Conservation (phyloP, 139 green algal species). For the Trebouxia sp. region DNA sequence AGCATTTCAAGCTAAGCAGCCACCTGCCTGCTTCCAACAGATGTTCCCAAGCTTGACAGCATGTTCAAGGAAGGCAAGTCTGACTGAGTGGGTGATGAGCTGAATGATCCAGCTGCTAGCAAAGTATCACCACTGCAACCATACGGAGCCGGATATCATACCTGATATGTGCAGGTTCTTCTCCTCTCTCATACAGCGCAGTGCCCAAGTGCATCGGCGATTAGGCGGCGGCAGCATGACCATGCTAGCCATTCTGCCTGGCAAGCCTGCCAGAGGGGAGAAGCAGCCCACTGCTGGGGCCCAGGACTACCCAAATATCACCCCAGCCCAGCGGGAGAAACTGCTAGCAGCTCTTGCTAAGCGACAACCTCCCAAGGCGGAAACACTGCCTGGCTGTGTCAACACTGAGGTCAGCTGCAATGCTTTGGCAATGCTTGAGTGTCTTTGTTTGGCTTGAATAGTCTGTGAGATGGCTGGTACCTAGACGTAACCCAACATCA, state of each 20-base stretch:
- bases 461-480: too few species aligned
- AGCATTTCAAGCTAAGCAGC: too few species aligned
- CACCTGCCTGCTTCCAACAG: neutral
- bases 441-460: too few species aligned
- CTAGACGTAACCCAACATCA: too few species aligned
- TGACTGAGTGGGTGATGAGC: neutral
- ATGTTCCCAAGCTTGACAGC: neutral
- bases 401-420: constrained; percentile 50
- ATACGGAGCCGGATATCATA: neutral
- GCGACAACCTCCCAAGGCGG: constrained; percentile 1
- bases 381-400: constrained; percentile 19
- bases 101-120: neutral
- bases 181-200: constrained; percentile 79
- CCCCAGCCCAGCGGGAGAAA: constrained; percentile 70
- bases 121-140: neutral
- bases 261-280: constrained; percentile 61
- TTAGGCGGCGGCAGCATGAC: constrained; percentile 76
- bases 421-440: too few species aligned
- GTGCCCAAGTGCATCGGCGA: constrained; percentile 69
- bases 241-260: constrained; percentile 73
- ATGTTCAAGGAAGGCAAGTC: neutral
- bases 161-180: constrained; percentile 65
- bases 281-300: neutral
- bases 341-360: constrained; percentile 54
- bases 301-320: constrained; percentile 69